Base-by-base conservation (phyloP, 306 rosid species). In the Quercus wislizeni region DNA sequence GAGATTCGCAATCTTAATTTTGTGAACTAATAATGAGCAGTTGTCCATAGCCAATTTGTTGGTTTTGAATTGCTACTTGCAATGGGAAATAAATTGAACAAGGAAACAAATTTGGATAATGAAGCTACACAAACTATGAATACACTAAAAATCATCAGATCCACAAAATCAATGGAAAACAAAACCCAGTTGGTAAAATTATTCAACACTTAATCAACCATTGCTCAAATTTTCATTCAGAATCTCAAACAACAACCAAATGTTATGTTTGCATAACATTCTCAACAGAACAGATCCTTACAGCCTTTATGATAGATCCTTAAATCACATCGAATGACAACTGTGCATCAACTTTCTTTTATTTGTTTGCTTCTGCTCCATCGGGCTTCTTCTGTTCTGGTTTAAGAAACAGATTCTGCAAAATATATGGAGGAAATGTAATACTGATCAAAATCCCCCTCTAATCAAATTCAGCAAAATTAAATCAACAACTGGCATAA, bases 371-470 rank as follows among this genome's bases (percentile, higher is more conserved):
- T 59, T 83, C 76, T 77, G 78, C 83, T 38, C 80, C 82, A 49
- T 80, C 91, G 19, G 19, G 76, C 76, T 85, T 88, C 80, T 58
- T 83, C 33, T 76, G 57, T 18, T 83, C 69, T 31, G 82, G 81
- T 80, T 90, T 90, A 70, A 80, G 69, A 81, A 86, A 87, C 12
- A 90, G 89, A 87, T 92, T 92, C 98, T 94, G 93, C 71, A 52
- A 63, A 85, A 46, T 55, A 35, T 55, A 65, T 74, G 23, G 23
- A 68, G 71, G 8, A 6, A 55, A 59, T 57, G 33, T 59, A 31
- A 54, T 27, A 25, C 49, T 6, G 77, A 80, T 61, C 74, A 55
- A 74, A 46, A 75, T 67, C 71, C 55, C 28, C 28, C 7, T 8
- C 46, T 8, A 80, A 75, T 17, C 52, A 55, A 25, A 72, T 55